A percentile compares a stretch with the other conserved stretches of the same genome.
phyloP scores from a whole-genome alignment of 768 basidiomycete genomes.

The Pulveroboletus sp. region DNA sequence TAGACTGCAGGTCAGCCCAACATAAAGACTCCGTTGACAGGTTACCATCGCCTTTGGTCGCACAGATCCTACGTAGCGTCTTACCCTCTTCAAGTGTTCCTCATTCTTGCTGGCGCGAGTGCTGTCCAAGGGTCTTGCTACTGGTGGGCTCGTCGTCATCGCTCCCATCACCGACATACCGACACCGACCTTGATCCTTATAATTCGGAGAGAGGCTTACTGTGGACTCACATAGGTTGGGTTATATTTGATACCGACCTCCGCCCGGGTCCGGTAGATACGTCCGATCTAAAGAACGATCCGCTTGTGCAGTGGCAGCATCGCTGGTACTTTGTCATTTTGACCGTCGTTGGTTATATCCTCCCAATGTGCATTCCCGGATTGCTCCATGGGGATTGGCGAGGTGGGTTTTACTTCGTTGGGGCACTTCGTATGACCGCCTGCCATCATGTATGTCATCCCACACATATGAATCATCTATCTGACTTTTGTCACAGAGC shows the following conservation, averaged over 20 bases:
- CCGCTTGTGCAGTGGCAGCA: conserved; percentile 76
- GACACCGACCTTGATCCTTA: conserved; percentile 87
- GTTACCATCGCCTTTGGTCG: conserved; percentile 84
- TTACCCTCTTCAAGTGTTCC: conserved; percentile 61
- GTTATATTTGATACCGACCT: conserved; percentile 73
- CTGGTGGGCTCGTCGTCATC: conserved; percentile 84
- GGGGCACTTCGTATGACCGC: conserved; percentile 67
- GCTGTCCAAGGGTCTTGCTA: conserved; percentile 83
- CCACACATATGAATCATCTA: background rate
- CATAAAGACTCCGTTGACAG: conserved; percentile 29
- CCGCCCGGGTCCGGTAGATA: conserved; percentile 65
- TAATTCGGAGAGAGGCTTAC: conserved; percentile 69
- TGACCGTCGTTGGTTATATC: conserved; percentile 63
- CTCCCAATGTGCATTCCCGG: conserved; percentile 69
- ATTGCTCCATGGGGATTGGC: conserved; percentile 68
- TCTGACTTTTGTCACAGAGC: conserved; percentile 40
- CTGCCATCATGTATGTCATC: conserved; percentile 69
- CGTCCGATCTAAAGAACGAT: conserved; percentile 68
- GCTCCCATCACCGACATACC: conserved; percentile 80
- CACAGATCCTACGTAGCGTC: conserved; percentile 80
- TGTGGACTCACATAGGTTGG: conserved; percentile 84
- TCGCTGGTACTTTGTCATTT: conserved; percentile 60
- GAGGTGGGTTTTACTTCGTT: conserved; percentile 72
- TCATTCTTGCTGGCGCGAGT: conserved; percentile 72
- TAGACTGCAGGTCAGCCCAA: background rate